These are phyloP conservation scores for Stephanodiscus minutulus DNA, from an alignment of 108 stramenopile species.

Conservation along the genomic window DNA sequence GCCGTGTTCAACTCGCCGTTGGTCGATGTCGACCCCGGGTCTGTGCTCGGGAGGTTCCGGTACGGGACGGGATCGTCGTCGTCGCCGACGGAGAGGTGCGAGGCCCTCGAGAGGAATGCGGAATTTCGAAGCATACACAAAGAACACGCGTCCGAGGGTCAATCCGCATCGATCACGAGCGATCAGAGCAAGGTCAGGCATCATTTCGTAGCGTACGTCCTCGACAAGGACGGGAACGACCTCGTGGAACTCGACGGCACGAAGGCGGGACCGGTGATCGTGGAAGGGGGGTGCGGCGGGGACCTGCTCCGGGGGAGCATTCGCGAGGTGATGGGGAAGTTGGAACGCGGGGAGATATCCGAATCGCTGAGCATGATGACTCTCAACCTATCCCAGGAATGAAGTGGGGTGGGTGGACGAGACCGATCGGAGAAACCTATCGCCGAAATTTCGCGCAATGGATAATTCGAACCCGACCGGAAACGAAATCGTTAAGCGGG, in stretches of 20 bases:
- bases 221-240: constrained; percentile 32
- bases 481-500: no score
- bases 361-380: constrained; percentile 66
- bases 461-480: no score
- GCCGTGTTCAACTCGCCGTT: constrained; percentile 53
- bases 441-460: no score
- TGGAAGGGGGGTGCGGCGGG: constrained; percentile 46
- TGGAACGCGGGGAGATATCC: constrained; percentile 54
- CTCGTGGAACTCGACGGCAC: constrained; percentile 66
- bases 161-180: constrained; percentile 42
- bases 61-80: constrained; percentile 6
- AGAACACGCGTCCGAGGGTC: constrained; percentile 48
- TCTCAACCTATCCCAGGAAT: constrained; percentile 48
- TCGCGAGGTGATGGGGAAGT: constrained; percentile 48
- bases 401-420: not conserved
- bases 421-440: not conserved
- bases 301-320: constrained; percentile 52
- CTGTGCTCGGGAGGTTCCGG: constrained; percentile 43
- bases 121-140: constrained; percentile 55
- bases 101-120: constrained; percentile 35
- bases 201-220: constrained; percentile 59
- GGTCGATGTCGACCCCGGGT: constrained; percentile 19
- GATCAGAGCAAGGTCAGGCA: constrained; percentile 55
- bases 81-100: constrained; percentile 47
- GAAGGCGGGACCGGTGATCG: constrained; percentile 53